These are phyloP conservation scores for Bodo saltans DNA, from an alignment of 78 protist species.

Conservation along the genomic window DNA sequence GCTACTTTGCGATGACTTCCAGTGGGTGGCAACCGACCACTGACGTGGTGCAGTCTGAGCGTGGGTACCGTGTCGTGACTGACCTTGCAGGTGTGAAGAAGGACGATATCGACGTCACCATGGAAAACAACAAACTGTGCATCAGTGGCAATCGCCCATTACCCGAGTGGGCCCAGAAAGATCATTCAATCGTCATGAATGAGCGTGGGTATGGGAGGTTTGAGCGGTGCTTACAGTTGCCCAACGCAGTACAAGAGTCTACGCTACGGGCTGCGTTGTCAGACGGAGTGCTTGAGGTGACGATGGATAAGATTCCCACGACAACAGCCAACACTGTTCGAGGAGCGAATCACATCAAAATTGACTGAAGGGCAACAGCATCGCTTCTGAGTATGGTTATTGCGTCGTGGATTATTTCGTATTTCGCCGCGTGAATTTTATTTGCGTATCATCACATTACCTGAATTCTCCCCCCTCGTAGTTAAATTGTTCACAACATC, in stretches of 20 bases:
- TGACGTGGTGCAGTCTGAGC: conserved; percentile 19
- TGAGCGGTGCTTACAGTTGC: background rate
- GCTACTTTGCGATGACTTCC: background rate
- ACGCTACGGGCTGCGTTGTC: background rate
- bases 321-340: no score
- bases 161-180: no score
- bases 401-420: no score
- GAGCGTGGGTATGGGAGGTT: background rate
- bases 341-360: no score
- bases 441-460: no score
- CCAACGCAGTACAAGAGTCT: background rate
- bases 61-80: background rate
- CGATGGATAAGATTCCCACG: background rate
- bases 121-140: background rate
- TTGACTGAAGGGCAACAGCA: no score
- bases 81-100: background rate
- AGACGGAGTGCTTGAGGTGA: background rate
- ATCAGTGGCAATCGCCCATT: background rate
- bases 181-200: no score
- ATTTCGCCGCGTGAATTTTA: no score
- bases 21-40: background rate
- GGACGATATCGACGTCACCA: background rate
- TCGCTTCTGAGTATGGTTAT: no score
- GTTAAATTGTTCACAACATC: no score
- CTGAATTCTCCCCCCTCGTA: no score